Conservation (phyloP, 306 rosid genomes). For the Sindora glabra region DNA sequence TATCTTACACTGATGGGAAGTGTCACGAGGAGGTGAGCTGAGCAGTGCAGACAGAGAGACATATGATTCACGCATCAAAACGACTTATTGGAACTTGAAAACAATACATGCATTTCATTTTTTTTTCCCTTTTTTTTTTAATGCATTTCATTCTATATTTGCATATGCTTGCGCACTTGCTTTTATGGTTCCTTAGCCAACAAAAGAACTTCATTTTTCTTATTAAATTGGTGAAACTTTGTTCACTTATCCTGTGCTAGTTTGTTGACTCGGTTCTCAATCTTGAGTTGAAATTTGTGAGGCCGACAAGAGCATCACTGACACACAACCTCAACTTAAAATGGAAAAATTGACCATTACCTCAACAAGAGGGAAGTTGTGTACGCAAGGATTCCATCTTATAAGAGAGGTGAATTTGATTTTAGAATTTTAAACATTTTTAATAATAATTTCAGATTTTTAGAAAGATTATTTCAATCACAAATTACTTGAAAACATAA, state of each 20-base stretch:
- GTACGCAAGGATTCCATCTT: too few species aligned
- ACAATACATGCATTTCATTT: constrained; percentile 4
- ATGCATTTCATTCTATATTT: background rate
- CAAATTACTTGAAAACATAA: too few species aligned
- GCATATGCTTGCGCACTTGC: background rate
- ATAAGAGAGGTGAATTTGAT: too few species aligned
- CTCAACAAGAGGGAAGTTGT: too few species aligned
- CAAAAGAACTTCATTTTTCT: background rate
- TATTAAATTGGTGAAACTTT: background rate
- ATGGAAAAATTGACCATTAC: too few species aligned
- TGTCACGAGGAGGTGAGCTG: constrained; percentile 1
- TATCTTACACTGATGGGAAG: background rate
- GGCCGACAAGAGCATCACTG: background rate
- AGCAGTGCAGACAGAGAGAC: constrained; percentile 1
- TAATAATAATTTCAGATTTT: too few species aligned
- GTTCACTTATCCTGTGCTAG: background rate
- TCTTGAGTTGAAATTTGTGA: background rate
- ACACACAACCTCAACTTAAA: background rate
- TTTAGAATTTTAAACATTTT: too few species aligned
- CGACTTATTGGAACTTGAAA: constrained; percentile 21
- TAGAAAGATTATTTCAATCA: too few species aligned
- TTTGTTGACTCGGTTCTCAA: too few species aligned
- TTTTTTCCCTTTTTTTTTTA: too few species aligned
- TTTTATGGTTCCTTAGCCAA: constrained; percentile 6
- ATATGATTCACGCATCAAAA: background rate